phyloP scores from a whole-genome alignment of 2,329 filamentous ascomycete species.

The Colletotrichum truncatum region DNA sequence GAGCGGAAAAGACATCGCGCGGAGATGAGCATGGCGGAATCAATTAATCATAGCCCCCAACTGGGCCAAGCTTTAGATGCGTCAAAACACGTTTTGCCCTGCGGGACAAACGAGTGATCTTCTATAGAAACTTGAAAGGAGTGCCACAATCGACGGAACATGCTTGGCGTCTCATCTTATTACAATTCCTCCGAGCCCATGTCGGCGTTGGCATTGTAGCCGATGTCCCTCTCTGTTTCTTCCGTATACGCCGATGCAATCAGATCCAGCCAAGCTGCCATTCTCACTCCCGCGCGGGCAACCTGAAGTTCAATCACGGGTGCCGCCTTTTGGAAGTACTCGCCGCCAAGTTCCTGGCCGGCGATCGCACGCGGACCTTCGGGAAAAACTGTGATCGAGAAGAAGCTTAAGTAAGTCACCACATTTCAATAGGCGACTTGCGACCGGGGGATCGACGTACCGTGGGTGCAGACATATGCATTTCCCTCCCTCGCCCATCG shows the following conservation, averaged over 20 bases:
- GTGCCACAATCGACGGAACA: conserved; percentile 6
- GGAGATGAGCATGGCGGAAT: background rate
- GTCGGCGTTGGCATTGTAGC: background rate
- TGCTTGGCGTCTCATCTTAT: conserved; percentile 27
- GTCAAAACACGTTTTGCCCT: conserved; percentile 22
- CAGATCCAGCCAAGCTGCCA: conserved; percentile 73
- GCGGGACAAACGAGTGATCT: conserved; percentile 17
- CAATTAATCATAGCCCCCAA: background rate
- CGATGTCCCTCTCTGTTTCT: background rate
- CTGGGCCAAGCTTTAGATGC: conserved; percentile 11
- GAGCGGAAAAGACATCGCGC: background rate
- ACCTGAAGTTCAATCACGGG: conserved; percentile 73
- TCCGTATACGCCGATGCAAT: conserved; percentile 54
- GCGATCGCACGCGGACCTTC: conserved; percentile 66
- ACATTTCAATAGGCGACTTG: background rate
- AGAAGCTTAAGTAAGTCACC: conserved; percentile 1
- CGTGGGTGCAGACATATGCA: conserved; percentile 67
- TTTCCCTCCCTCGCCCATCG: conserved; percentile 73
- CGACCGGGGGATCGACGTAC: conserved; percentile 46
- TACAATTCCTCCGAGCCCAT: conserved; percentile 16
- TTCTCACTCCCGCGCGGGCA: conserved; percentile 73
- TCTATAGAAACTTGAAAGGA: conserved; percentile 6
- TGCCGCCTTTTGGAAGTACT: conserved; percentile 72
- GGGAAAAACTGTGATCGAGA: conserved; percentile 60
- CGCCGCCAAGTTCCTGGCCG: conserved; percentile 67